Evolutionary conservation across 2,329 filamentous ascomycete genomes (phyloP), one percentile per base, ranked within the genome.

Genomic region (Aspergillus thermomutatus): DNA sequence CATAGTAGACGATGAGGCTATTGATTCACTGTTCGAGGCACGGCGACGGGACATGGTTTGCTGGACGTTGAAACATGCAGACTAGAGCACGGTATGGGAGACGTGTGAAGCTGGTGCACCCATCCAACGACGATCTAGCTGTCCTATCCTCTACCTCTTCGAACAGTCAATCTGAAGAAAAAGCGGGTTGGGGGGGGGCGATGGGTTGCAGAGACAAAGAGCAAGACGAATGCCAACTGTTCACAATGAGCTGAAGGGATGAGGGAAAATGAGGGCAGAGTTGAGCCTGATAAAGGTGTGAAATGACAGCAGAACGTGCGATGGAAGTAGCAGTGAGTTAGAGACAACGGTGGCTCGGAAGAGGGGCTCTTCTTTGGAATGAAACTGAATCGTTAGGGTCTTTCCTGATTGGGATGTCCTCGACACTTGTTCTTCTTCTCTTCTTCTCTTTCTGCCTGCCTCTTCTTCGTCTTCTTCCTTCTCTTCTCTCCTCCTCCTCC

Each of bases 41-140:
- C 71, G 66, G 49, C 71, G 72, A 63, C 70, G 71, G 66, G 72
- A 72, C 72, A 75, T 73, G 62, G 51, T 67, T 49, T 52, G 43
- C 55, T 64, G 34, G 55, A 60, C 60, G 62, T 55, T 62, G 58
- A 37, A 52, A 58, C 55, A 48, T 54, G 60, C 52, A 56, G 58
- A 31, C 23, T 46, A 46, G 43, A 46, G n/a, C 41, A 46, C 43
- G 43, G 25, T 28, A 27, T 31, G 46, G 55, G 55, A 47, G 54
- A 46, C 21, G 43, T 46, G 6, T n/a, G 14, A 23, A 46, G 43
- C 31, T 17, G 31, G 14, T 46, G 23, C 14, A 26, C 23, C 23
- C 21, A 46, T 26, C 10, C 19, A 26, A 26, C 43, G 4, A 14
- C 11, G 23, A 23, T 26, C 43, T 23, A 25, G 23, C 43, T 6